Conservation (phyloP, 306 rosid species). For the Quercus variabilis region DNA sequence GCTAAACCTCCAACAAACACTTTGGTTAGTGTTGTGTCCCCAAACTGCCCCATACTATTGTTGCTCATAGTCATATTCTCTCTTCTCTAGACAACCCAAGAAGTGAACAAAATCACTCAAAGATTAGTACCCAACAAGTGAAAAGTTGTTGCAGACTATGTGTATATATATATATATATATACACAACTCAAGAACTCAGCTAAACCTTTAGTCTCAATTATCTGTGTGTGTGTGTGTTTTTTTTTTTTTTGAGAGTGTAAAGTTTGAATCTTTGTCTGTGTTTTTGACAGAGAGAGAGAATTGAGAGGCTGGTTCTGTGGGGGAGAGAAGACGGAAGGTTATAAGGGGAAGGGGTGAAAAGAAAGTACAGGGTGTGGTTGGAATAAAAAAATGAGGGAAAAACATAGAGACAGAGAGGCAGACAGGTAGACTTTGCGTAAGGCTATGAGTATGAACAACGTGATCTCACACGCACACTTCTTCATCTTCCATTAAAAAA, state of each 20-base stretch:
- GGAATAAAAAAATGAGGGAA: conserved; percentile 18
- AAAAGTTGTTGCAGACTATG: background rate
- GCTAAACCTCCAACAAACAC: conserved; percentile 86
- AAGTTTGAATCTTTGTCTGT: background rate
- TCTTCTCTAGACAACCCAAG: background rate
- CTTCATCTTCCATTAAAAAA: background rate
- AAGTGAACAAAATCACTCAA: too few species aligned
- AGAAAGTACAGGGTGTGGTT: conserved; percentile 8
- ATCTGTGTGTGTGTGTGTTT: background rate
- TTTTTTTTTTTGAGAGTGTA: background rate
- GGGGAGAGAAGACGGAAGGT: conserved; percentile 9
- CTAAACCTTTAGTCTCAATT: background rate
- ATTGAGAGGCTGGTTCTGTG: conserved; percentile 5
- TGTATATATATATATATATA: background rate
- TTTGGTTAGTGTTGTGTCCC: conserved; percentile 78
- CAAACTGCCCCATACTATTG: conserved; percentile 45
- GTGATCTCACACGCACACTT: conserved; percentile 33
- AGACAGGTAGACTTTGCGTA: conserved; percentile 51
- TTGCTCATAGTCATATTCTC: conserved; percentile 29
- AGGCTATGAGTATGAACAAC: conserved; percentile 39
- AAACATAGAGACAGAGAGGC: conserved; percentile 44
- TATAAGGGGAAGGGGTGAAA: conserved; percentile 13
- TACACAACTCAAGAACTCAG: background rate
- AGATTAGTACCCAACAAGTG: too few species aligned
- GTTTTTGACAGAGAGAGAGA: background rate